Conservation (phyloP, 2,329 filamentous ascomycete genomes). For the Fusarium torreyae region DNA sequence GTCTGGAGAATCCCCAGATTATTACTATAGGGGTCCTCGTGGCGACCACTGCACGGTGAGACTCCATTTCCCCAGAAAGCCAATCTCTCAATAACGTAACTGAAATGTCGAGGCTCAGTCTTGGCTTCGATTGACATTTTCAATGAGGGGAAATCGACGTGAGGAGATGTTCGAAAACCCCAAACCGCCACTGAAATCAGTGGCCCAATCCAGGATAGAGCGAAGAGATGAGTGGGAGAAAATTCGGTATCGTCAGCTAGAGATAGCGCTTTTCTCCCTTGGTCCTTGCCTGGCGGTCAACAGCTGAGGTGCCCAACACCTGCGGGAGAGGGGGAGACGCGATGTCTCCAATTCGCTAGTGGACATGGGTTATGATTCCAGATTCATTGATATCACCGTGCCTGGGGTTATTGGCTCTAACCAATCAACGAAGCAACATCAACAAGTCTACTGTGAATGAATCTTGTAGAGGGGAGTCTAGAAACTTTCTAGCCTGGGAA, state of each 20-base stretch:
- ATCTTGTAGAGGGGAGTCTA: constrained; percentile 35
- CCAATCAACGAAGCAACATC: constrained; percentile 29
- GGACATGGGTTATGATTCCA: constrained; percentile 16
- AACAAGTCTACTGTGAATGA: neutral
- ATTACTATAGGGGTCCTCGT: constrained; percentile 26
- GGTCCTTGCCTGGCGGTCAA: constrained; percentile 15
- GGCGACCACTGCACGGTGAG: constrained; percentile 17
- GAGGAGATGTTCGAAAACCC: constrained; percentile 24
- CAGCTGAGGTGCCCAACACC: constrained; percentile 8
- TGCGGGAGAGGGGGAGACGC: constrained; percentile 25
- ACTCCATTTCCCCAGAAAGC: constrained; percentile 43
- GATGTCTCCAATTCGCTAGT: constrained; percentile 25
- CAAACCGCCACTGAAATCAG: constrained; percentile 29
- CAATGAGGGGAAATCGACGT: constrained; percentile 38
- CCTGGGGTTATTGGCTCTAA: constrained; percentile 9
- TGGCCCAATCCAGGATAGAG: constrained; percentile 44
- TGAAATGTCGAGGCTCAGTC: constrained; percentile 29
- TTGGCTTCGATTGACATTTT: constrained; percentile 6
- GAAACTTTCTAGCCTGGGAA: constrained; percentile 47
- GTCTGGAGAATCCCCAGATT: constrained; percentile 42
- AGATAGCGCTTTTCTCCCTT: constrained; percentile 23
- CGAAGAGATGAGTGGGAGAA: constrained; percentile 31
- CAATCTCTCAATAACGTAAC: constrained; percentile 25
- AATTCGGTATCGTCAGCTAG: constrained; percentile 5
- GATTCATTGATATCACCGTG: constrained; percentile 26